These are phyloP conservation scores for Penicillium sp. DNA, from an alignment of 2,329 filamentous ascomycete genomes.

Conservation along the genomic window DNA sequence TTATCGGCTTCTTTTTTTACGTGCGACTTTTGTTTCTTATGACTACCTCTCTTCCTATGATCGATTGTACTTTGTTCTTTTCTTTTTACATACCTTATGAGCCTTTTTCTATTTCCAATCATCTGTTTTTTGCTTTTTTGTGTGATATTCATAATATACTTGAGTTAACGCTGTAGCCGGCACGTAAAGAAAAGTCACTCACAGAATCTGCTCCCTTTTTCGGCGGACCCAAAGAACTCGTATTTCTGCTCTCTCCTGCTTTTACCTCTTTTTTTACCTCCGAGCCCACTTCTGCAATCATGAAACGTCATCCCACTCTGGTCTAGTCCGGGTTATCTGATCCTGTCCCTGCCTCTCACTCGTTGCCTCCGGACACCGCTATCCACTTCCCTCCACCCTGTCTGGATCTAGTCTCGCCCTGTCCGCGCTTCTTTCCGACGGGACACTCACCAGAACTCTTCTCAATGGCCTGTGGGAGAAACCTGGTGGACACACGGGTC, in stretches of 20 bases:
- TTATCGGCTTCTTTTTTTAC: constrained; percentile 6
- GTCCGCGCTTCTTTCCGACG: constrained; percentile 15
- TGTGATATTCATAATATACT: neutral
- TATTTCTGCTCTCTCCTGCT: neutral
- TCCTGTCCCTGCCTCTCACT: constrained; percentile 22
- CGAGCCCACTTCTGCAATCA: constrained; percentile 15
- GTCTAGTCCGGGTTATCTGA: constrained; percentile 28
- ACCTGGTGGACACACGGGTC: constrained; percentile 7
- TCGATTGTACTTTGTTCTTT: neutral
- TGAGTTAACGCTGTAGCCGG: neutral
- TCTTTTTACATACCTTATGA: neutral
- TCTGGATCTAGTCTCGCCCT: constrained; percentile 10
- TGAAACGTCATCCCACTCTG: constrained; percentile 21
- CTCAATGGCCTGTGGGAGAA: constrained; percentile 1
- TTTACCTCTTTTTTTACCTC: neutral
- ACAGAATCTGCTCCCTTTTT: neutral
- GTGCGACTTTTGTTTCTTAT: constrained; percentile 5
- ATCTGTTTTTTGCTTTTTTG: neutral
- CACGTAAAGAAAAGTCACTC: too few species aligned
- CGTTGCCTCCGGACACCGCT: constrained; percentile 15
- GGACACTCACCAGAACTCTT: constrained; percentile 3
- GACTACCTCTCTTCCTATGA: neutral
- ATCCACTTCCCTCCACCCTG: constrained; percentile 27
- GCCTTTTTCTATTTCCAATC: neutral
- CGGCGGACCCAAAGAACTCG: neutral